Conservation (phyloP, 2,329 filamentous ascomycete genomes). For the Colletotrichum coccodes region DNA sequence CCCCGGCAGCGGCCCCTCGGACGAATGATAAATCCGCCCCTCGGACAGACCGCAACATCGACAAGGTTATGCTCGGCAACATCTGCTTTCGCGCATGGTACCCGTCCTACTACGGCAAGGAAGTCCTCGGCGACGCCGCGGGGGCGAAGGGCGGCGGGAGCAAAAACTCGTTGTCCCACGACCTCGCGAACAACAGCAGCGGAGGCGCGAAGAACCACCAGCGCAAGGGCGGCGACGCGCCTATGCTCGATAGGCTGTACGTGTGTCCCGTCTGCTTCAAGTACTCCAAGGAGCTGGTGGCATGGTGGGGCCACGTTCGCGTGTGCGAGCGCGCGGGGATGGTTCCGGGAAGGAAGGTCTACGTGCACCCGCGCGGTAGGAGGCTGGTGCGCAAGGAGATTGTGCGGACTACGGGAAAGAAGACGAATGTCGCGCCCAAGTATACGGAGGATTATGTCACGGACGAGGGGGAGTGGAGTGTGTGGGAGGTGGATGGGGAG, state of each 20-base stretch:
- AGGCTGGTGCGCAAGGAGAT: constrained; percentile 50
- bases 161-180: constrained; percentile 11
- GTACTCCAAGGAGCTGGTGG: constrained; percentile 75
- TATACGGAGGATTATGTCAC: constrained; percentile 56
- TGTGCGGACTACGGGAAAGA: constrained; percentile 46
- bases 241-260: constrained; percentile 76
- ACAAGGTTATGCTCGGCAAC: constrained; percentile 86
- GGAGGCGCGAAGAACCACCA: constrained; percentile 44
- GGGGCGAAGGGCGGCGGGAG: constrained; percentile 28
- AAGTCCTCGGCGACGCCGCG: constrained; percentile 63
- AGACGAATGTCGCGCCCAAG: constrained; percentile 44
- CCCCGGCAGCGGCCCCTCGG: constrained; percentile 30
- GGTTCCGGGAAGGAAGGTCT: constrained; percentile 78
- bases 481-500: constrained; percentile 94
- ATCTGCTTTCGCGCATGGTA: constrained; percentile 92
- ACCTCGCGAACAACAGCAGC: neutral
- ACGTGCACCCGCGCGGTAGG: constrained; percentile 66
- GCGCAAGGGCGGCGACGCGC: constrained; percentile 42
- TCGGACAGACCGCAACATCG: constrained; percentile 77
- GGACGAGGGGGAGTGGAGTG: constrained; percentile 79
- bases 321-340: constrained; percentile 62
- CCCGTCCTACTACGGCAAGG: constrained; percentile 88
- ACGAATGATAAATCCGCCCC: constrained; percentile 46
- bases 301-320: constrained; percentile 68
- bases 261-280: constrained; percentile 96